A percentile compares a stretch with the other conserved stretches of the same genome.
Conservation (phyloP, 2,329 filamentous ascomycete species). For the Ambrosiella cleistominuta region DNA sequence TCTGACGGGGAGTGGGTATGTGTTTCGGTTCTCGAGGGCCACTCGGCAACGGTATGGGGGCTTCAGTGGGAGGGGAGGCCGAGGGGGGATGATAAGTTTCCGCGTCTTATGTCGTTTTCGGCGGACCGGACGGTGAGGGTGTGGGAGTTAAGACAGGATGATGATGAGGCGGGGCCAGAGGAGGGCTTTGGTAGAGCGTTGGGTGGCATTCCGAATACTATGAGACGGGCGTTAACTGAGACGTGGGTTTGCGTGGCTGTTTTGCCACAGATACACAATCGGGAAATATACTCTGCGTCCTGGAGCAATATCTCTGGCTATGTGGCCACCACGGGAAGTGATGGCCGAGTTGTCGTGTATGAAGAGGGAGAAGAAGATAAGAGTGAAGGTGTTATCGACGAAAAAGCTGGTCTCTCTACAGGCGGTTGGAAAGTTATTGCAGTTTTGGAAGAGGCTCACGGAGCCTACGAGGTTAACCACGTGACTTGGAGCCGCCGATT, state of each 20-base stretch:
- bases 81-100: constrained; percentile 26
- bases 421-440: constrained; percentile 57
- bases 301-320: constrained; percentile 69
- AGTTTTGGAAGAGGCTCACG: constrained; percentile 58
- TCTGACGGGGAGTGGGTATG: constrained; percentile 82
- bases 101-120: constrained; percentile 62
- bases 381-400: background rate
- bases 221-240: constrained; percentile 61
- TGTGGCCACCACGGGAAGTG: constrained; percentile 76
- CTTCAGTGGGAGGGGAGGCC: constrained; percentile 49
- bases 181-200: constrained; percentile 28
- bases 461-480: constrained; percentile 89
- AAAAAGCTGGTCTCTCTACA: constrained; percentile 11
- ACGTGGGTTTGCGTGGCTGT: constrained; percentile 63
- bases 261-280: constrained; percentile 58
- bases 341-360: constrained; percentile 68
- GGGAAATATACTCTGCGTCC: constrained; percentile 66
- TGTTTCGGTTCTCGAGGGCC: constrained; percentile 62
- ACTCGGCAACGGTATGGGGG: constrained; percentile 78
- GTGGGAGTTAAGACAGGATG: constrained; percentile 47
- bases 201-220: constrained; percentile 60
- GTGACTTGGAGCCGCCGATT: constrained; percentile 69
- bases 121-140: constrained; percentile 66
- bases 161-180: constrained; percentile 20
- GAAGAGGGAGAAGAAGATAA: constrained; percentile 32